Base-by-base conservation (phyloP, 768 basidiomycete genomes). In the Melanogaster broomeanus region DNA sequence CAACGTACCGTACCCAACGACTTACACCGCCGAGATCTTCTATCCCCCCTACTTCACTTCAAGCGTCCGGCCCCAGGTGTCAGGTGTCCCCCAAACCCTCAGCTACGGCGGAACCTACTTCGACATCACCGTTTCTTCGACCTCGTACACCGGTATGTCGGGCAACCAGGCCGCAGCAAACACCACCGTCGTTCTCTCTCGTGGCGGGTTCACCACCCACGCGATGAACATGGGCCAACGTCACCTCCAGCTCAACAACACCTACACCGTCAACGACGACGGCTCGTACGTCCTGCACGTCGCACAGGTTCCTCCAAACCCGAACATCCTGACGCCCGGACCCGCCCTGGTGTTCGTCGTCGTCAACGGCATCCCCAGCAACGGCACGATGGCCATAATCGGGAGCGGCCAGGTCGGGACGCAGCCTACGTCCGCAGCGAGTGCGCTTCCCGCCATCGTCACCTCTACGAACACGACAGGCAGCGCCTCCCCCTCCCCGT, bases 221-320 rank as follows among this genome's bases (percentile, higher is more conserved):
- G 88, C 81, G 31, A 89, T 90, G 88, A 91, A 89, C 73, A 91
- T 90, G 87, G 88, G 88, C 0, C 90, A 93, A 68, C 80, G 93
- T 4, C 78, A 77, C 48, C 61, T 95, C 51, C 84, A 95, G 71
- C 81, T 97, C 48, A 87, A 94, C 68, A 88, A 81, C 62, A 89
- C 93, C 0, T 96, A 86, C 73, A 88, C 84, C 0, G 88, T 93
- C 49, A 82, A 90, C 64, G 67, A 62, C n/a, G 83, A 93, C 56
- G 87, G 89, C 18, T 82, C 85, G 16, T 85, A 91, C 57, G 81
- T 79, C 9, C 72, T 97, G 3, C 87, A 95, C 67, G 88, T 91
- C 40, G 72, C 87, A 2, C 94, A 95, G 65, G 77, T 83, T 8
- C 92, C 91, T 0, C 88, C 92, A 0, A 93, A 90, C 70, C 74